Base-by-base conservation (phyloP, 345 rosid species). In the Gossypium stocksii region DNA sequence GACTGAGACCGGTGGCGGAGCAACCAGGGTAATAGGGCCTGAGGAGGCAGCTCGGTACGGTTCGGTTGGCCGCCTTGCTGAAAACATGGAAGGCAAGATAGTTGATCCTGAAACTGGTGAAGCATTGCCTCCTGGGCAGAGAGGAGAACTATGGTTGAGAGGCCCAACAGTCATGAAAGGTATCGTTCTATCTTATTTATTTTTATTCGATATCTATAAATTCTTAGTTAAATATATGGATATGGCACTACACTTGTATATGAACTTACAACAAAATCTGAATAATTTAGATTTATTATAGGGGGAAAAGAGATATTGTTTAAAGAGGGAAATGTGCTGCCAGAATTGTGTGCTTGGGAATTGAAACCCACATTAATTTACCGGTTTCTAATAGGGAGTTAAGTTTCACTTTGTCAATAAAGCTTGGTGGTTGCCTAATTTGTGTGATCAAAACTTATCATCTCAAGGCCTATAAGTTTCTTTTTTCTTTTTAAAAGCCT, bases 151-250 rank as follows among this genome's bases (percentile, higher is more conserved):
- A 15, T 91, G 94, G 97, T 71, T 92, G 71, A 83, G 95, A 76
- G 95, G 97, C 41, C 94, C 97, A 11, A 69, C 84, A 48, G 44
- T 92, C 76, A 92, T 92, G 98, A 88, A 85, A 83, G 93, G 98
- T 92, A 81, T 48, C 4, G 2, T 17, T 43, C 13, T 34, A 34
- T 34, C 41, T 34, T 19, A 54, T 58, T 57, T 54, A 6, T 14
- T 46, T 64, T 25, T 4, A 12, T 0, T 52, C 14, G 5, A n/a
- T 46, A 46, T 45, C 41, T 34, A 34, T 34, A 34, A 34, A 34
- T 1, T 34, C 41, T 5, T 34, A 34, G 41, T 34, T 34, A 34
- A 5, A 5, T 1, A 34, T 34, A 34, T 34, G 41, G 41, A 34
- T 5, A 34, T 34, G 41, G 1, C 41, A 34, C 5, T 5, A 34